Evolutionary conservation across 2,329 filamentous ascomycete genomes (phyloP).

Genomic region (Fusarium xyrophilum): DNA sequence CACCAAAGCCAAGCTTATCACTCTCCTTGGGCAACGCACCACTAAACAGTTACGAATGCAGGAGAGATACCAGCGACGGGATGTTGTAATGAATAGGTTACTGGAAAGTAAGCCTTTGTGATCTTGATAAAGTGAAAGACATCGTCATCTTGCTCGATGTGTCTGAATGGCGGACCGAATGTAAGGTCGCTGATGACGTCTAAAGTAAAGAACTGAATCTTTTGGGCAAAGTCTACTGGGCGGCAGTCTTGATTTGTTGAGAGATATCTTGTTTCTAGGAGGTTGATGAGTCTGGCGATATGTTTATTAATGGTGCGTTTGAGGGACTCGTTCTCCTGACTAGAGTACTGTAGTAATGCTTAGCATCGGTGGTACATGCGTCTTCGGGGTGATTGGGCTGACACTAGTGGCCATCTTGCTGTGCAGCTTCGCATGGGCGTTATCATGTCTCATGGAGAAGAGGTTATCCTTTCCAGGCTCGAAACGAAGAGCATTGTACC

Average conservation of each 20-base stretch:
- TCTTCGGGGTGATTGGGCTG: constrained; percentile 17
- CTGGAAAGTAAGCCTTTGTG: constrained; percentile 2
- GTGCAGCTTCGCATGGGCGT: constrained; percentile 53
- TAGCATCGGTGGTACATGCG: too few relatives aligned
- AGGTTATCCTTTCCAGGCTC: constrained; percentile 60
- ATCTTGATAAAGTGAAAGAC: constrained; percentile 49
- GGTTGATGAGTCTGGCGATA: constrained; percentile 52
- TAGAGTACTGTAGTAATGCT: constrained; percentile 54
- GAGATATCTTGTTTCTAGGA: constrained; percentile 55
- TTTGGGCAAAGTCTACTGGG: constrained; percentile 55
- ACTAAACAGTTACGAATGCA: background rate
- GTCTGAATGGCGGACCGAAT: constrained; percentile 58
- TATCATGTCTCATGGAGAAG: constrained; percentile 58
- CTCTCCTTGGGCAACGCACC: constrained; percentile 48
- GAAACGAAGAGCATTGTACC: constrained; percentile 52
- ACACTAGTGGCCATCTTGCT: constrained; percentile 61
- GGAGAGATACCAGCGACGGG: background rate
- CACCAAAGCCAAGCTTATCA: constrained; percentile 36
- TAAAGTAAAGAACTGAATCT: constrained; percentile 59
- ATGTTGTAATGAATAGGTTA: constrained; percentile 5
- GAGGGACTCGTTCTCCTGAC: constrained; percentile 59
- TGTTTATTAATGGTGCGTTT: constrained; percentile 58
- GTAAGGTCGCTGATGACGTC: constrained; percentile 61
- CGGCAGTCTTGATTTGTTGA: constrained; percentile 40
- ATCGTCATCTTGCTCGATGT: constrained; percentile 55